Conservation (phyloP, 257 asterid species). For the Prunella vulgaris region DNA sequence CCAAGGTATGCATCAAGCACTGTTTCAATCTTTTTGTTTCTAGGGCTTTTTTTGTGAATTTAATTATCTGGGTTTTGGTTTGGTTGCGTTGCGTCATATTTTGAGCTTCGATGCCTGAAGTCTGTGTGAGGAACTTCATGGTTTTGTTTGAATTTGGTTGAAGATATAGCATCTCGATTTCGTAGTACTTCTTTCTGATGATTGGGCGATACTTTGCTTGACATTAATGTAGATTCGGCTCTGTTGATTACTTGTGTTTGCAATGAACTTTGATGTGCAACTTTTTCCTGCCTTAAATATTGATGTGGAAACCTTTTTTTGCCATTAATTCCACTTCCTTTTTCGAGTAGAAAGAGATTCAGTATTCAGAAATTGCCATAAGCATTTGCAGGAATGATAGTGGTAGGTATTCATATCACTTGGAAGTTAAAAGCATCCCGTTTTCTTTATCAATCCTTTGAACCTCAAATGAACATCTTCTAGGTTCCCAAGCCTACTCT, state of each 20-base stretch:
- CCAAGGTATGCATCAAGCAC: slow-evolving; percentile 38
- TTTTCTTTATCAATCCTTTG: too few species aligned
- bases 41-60: neutral
- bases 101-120: slow-evolving; percentile 3
- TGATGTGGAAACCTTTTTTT: neutral
- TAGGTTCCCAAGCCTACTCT: too few species aligned
- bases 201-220: neutral
- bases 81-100: neutral
- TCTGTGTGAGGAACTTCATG: neutral
- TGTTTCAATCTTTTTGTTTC: slow-evolving; percentile 28
- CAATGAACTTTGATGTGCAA: neutral
- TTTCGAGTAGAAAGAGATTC: neutral
- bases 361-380: neutral
- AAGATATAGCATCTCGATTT: neutral
- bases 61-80: neutral
- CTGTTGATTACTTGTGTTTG: slow-evolving; percentile 14
- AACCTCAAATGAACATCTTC: too few species aligned
- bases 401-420: neutral
- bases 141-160: neutral
- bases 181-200: neutral
- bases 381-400: neutral
- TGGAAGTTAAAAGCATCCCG: neutral
- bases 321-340: neutral
- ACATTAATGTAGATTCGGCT: slow-evolving; percentile 8
- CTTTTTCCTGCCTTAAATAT: neutral